Percentiles rank a stretch among this genome's conserved stretches.
Evolutionary conservation across 768 basidiomycete genomes (phyloP).

Genomic region (Russula earlei): DNA sequence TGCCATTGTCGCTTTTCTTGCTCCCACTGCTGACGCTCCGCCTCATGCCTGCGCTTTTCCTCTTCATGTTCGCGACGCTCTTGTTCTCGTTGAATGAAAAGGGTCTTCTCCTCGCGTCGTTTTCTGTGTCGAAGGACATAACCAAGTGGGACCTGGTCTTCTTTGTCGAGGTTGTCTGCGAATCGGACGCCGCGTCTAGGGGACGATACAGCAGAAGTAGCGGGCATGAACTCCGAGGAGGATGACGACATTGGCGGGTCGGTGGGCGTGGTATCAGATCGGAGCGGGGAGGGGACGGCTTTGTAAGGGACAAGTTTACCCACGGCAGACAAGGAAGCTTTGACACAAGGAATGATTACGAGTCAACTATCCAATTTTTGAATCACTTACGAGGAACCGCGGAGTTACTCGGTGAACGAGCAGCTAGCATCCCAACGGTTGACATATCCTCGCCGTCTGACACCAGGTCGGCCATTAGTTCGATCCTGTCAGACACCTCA

Average conservation of each 20-base stretch:
- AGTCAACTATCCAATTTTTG: constrained; percentile 21
- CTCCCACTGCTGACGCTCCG: constrained; percentile 36
- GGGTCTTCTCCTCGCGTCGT: constrained; percentile 59
- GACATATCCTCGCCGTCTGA: constrained; percentile 16
- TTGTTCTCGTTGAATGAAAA: constrained; percentile 50
- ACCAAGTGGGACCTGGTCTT: constrained; percentile 56
- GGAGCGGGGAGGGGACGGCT: constrained; percentile 41
- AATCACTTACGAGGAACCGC: constrained; percentile 9
- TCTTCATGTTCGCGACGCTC: constrained; percentile 42
- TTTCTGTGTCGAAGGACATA: constrained; percentile 56
- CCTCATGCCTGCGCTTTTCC: constrained; percentile 32
- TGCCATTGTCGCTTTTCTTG: constrained; percentile 36
- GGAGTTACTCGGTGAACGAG: background rate
- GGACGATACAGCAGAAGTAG: background rate
- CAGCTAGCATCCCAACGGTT: background rate
- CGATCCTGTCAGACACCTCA: constrained; percentile 16
- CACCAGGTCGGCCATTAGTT: constrained; percentile 13
- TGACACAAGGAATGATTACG: constrained; percentile 19
- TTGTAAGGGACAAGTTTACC: constrained; percentile 27
- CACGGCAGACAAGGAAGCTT: constrained; percentile 15
- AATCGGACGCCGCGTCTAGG: constrained; percentile 51
- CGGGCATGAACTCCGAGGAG: constrained; percentile 5
- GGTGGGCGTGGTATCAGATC: constrained; percentile 31
- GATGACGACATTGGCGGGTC: constrained; percentile 11
- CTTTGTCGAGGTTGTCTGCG: constrained; percentile 48